A percentile compares a stretch with the other conserved stretches of the same genome.
Evolutionary conservation across 169 alveolate genomes (phyloP).

Genomic region (Plasmodium cynomolgi): DNA sequence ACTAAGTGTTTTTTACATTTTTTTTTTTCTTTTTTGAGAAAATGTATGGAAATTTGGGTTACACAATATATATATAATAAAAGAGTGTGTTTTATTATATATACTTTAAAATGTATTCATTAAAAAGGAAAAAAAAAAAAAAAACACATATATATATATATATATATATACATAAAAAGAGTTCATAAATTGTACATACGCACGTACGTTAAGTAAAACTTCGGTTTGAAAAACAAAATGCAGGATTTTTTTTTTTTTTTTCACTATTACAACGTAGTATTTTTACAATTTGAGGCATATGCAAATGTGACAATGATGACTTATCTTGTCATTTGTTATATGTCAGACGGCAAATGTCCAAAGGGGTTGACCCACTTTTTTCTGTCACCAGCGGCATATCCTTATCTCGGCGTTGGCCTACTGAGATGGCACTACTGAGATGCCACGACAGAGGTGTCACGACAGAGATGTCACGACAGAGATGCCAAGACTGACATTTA

Average conservation of each 20-base stretch:
- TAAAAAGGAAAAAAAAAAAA: background rate
- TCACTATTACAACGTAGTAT: background rate
- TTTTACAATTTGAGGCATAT: background rate
- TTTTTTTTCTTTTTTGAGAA: background rate
- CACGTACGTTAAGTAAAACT: background rate
- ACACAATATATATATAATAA: constrained; percentile 1
- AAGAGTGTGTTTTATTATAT: background rate
- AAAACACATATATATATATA: background rate
- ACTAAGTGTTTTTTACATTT: background rate
- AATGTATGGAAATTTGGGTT: background rate
- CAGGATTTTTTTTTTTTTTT: constrained; percentile 3
- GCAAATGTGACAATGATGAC: background rate
- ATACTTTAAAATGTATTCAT: background rate
- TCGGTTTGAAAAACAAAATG: background rate
- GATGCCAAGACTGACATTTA: background rate
- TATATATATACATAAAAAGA: background rate
- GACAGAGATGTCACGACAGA: background rate
- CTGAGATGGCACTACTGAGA: background rate
- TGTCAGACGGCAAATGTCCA: background rate
- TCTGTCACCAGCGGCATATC: background rate
- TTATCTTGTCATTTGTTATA: background rate
- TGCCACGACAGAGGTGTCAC: too few species aligned
- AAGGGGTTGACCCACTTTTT: background rate
- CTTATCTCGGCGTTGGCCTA: background rate
- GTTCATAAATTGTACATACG: constrained; percentile 1